Evolutionary conservation across 2,329 filamentous ascomycete genomes (phyloP).

Genomic region (Tympanopsis confertula): DNA sequence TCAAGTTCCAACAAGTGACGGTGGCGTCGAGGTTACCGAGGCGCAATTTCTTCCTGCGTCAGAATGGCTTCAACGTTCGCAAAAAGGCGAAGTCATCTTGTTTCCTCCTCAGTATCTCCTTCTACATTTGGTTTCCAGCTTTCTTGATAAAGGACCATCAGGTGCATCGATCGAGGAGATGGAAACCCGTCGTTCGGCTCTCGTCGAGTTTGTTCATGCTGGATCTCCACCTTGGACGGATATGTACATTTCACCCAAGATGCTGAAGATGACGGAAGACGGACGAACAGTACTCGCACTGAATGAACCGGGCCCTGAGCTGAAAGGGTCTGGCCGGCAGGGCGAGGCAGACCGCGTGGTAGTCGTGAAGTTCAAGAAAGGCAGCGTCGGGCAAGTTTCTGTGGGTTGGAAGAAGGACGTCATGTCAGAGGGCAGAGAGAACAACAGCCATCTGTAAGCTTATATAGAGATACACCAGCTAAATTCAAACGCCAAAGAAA

Average conservation of each 20-base stretch:
- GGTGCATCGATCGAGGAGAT: conserved; percentile 12
- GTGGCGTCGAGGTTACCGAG: conserved; percentile 51
- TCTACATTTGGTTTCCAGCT: conserved; percentile 34
- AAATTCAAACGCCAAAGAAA: too few species aligned
- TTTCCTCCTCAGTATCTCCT: conserved; percentile 56
- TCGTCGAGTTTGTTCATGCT: conserved; percentile 34
- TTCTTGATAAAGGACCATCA: conserved; percentile 26
- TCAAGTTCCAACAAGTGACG: conserved; percentile 45
- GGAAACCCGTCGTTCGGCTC: conserved; percentile 23
- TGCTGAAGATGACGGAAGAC: conserved; percentile 24
- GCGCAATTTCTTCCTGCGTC: conserved; percentile 45
- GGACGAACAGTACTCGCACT: conserved; percentile 37
- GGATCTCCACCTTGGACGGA: conserved; percentile 29
- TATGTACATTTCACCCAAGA: conserved; percentile 30
- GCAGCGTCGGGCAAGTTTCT: conserved; percentile 20
- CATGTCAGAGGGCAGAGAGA: conserved; percentile 17
- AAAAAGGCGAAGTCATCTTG: conserved; percentile 42
- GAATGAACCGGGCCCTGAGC: conserved; percentile 40
- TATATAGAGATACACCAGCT: conserved; percentile 6
- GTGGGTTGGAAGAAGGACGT: conserved; percentile 35
- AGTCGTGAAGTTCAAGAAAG: background rate
- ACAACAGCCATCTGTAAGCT: conserved; percentile 17
- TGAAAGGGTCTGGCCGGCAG: conserved; percentile 31
- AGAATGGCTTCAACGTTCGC: conserved; percentile 42
- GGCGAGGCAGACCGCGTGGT: conserved; percentile 22